Conservation (phyloP, 1,284 basidiomycete species). For the Lentinula novae-zelandiae region DNA sequence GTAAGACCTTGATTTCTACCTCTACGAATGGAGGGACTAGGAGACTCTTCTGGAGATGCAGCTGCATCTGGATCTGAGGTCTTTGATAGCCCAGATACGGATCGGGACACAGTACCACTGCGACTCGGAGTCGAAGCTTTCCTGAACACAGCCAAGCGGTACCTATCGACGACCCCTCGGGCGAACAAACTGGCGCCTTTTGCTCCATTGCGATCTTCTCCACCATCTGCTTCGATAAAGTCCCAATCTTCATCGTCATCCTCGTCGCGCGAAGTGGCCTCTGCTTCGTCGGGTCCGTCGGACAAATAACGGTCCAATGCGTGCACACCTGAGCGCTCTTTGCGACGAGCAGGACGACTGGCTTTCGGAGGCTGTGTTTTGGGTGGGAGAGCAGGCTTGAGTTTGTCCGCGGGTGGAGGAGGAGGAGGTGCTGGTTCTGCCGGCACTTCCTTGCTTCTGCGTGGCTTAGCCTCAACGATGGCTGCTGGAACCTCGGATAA, state of each 20-base stretch:
- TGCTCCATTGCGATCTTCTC: slow-evolving; percentile 74
- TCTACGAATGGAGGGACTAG: slow-evolving; percentile 52
- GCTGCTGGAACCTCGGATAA: slow-evolving; percentile 18
- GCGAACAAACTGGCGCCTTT: slow-evolving; percentile 77
- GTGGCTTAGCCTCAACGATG: slow-evolving; percentile 19
- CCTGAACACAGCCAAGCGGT: slow-evolving; percentile 75
- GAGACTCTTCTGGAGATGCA: slow-evolving; percentile 30
- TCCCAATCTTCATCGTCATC: slow-evolving; percentile 84
- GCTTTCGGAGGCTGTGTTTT: slow-evolving; percentile 14
- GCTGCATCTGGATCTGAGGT: slow-evolving; percentile 49
- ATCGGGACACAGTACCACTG: slow-evolving; percentile 34
- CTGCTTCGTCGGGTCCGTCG: slow-evolving; percentile 49
- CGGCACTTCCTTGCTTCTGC: slow-evolving; percentile 23
- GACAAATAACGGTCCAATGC: slow-evolving; percentile 69
- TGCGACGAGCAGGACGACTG: slow-evolving; percentile 32
- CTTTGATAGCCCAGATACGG: slow-evolving; percentile 47
- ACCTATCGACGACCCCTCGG: slow-evolving; percentile 79
- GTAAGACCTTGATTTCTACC: slow-evolving; percentile 60
- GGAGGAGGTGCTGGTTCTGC: slow-evolving; percentile 1
- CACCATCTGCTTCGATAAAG: slow-evolving; percentile 73
- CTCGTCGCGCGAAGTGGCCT: slow-evolving; percentile 55
- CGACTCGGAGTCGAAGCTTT: slow-evolving; percentile 63
- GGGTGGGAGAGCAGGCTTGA: slow-evolving; percentile 20
- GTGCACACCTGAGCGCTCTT: slow-evolving; percentile 75
- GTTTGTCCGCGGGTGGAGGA: slow-evolving; percentile 21